Base-by-base conservation (phyloP, 2,329 filamentous ascomycete genomes). In the Sporothrix inflata region DNA sequence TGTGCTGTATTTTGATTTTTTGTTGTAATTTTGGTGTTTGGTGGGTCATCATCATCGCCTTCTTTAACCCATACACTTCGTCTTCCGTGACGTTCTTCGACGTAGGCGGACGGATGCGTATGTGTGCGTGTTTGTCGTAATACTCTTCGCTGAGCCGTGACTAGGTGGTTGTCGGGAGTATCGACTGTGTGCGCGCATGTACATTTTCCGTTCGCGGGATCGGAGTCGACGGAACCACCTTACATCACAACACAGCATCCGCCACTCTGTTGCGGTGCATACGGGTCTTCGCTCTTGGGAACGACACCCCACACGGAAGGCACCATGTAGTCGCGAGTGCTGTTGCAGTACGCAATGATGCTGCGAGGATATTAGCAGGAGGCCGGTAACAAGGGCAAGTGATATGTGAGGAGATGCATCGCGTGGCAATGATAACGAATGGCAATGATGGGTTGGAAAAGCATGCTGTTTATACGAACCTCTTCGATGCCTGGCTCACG, bases 261-360 rank as follows among this genome's bases (percentile, higher is more conserved):
- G 80, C 90, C 92, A 77, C 89, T 93, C 85, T 97, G 94, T 86
- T 97, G 95, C 77, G 95, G 95, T 79, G 95, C 94, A 82, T 99
- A 99, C n/a, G 96, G 96, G 81, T 99, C 96, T 81, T 98, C 96
- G 82, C 92, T 91, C 86, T 94, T 95, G 80, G 97, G 94, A 76
- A 98, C 94, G 74, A 91, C 89, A 77, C 95, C 95, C 96, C 96
- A 99, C 82, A 97, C 93, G 70, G 94, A 97, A 69, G 94, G 94
- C 70, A 98, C 94, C 96, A 99, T 98, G 86, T 97, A 98, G 82
- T 99, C 96, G 83, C 95, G 92, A 78, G 96, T 98, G 83, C 93
- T 94, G 83, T 97, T 97, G 84, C 95, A 98, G 85, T 98, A 98
- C 78, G 94, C 93, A 82, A 98, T 98, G 82, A 98, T 92, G 83